These are phyloP conservation scores for Coprinopsis strossmayeri DNA, from an alignment of 768 basidiomycete species.

Conservation along the genomic window DNA sequence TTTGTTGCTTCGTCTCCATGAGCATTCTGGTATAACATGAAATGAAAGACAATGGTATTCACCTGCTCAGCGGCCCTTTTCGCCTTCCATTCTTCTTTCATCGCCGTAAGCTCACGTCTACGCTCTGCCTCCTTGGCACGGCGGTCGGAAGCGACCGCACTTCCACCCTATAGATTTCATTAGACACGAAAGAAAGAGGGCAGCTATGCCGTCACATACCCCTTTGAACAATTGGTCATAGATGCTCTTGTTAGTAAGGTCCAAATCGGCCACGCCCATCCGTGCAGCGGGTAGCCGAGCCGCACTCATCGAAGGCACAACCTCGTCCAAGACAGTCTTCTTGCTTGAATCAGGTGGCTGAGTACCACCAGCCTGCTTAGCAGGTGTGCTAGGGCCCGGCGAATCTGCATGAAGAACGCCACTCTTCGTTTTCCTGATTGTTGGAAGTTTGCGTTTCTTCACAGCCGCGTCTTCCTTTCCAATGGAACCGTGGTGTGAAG, in stretches of 20 bases:
- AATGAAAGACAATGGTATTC: slow-evolving; percentile 15
- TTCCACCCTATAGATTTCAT: too few species aligned
- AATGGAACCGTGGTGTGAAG: background rate
- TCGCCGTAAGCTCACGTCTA: slow-evolving; percentile 56
- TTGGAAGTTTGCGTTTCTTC: slow-evolving; percentile 62
- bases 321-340: slow-evolving; percentile 23
- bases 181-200: too few species aligned
- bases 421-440: slow-evolving; percentile 61
- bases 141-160: slow-evolving; percentile 24
- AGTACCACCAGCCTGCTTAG: slow-evolving; percentile 19
- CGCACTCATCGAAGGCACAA: slow-evolving; percentile 18
- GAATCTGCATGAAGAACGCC: slow-evolving; percentile 19
- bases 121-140: slow-evolving; percentile 60
- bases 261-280: slow-evolving; percentile 49
- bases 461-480: slow-evolving; percentile 9
- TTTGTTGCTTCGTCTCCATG: slow-evolving; percentile 23
- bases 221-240: slow-evolving; percentile 59
- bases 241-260: slow-evolving; percentile 54
- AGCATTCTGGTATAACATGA: background rate
- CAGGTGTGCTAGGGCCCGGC: slow-evolving; percentile 12
- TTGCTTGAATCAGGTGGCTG: slow-evolving; percentile 16
- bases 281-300: slow-evolving; percentile 33
- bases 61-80: slow-evolving; percentile 54
- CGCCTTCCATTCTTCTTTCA: slow-evolving; percentile 63
- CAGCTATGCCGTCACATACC: slow-evolving; percentile 25